Percentiles rank a stretch among this genome's conserved stretches.
Evolutionary conservation across 345 rosid genomes (phyloP).

Genomic region (Syzygium jambos): DNA sequence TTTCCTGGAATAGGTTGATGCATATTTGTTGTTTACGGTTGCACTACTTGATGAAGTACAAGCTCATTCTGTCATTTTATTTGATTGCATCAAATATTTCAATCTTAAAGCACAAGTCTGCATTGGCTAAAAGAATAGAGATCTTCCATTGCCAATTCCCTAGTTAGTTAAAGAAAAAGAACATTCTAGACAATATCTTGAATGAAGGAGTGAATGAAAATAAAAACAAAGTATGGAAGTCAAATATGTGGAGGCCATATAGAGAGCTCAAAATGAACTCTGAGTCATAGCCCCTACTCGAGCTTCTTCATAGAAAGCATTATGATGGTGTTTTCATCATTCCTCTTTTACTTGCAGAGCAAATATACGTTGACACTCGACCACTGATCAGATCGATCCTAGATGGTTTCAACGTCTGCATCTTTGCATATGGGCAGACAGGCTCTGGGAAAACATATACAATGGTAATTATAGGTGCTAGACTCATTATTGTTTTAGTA

Average conservation of each 20-base stretch:
- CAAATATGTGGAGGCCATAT: background rate
- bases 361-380: slow-evolving; percentile 74
- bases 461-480: slow-evolving; percentile 44
- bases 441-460: slow-evolving; percentile 99
- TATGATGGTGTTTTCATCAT: background rate
- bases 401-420: slow-evolving; percentile 93
- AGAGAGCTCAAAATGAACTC: background rate
- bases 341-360: slow-evolving; percentile 34
- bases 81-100: background rate
- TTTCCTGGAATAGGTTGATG: background rate
- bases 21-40: background rate
- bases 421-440: slow-evolving; percentile 98
- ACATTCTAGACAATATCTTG: background rate
- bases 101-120: background rate
- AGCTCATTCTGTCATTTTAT: background rate
- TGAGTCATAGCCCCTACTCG: background rate
- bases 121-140: background rate
- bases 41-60: background rate
- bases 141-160: background rate
- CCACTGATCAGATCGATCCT: slow-evolving; percentile 83
- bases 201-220: background rate
- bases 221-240: background rate
- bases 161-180: background rate
- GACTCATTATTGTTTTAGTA: background rate
- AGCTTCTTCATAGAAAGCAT: background rate